These are phyloP conservation scores for Phaffia tasmanica DNA, from an alignment of 768 basidiomycete genomes.

Conservation along the genomic window DNA sequence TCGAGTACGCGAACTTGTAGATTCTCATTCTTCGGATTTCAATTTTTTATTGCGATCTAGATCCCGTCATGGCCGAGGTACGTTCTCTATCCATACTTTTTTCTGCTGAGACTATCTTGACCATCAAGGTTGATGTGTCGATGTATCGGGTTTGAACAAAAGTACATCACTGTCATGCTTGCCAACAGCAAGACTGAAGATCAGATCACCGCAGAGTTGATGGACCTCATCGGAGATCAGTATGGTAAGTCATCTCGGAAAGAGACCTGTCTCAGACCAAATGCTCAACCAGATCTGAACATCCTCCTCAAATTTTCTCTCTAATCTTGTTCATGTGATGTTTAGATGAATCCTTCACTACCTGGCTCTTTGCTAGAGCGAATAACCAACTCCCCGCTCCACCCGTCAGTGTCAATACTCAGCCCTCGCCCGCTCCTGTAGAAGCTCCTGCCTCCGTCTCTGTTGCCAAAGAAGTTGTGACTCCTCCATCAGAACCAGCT, in stretches of 20 bases:
- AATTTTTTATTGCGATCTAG: constrained; percentile 32
- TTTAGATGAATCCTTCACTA: constrained; percentile 68
- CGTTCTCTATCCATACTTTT: background rate
- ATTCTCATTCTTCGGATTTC: background rate
- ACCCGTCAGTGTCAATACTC: background rate
- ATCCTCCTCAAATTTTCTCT: background rate
- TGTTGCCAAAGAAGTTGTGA: constrained; percentile 14
- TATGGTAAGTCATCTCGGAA: constrained; percentile 48
- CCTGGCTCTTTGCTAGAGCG: constrained; percentile 76
- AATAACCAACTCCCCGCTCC: constrained; percentile 41
- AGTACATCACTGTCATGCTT: constrained; percentile 90
- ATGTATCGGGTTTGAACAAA: background rate
- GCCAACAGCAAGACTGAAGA: constrained; percentile 77
- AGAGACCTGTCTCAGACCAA: background rate
- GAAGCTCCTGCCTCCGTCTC: constrained; percentile 2
- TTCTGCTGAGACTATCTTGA: background rate
- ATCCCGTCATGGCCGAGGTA: constrained; percentile 69
- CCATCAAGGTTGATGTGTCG: background rate
- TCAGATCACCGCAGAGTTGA: constrained; percentile 77
- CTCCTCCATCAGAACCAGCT: constrained; percentile 1
- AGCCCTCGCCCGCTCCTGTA: background rate
- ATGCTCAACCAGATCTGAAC: background rate
- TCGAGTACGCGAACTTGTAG: background rate
- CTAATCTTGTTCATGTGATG: background rate
- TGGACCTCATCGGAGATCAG: constrained; percentile 75